These are phyloP conservation scores for Pyrenophora tritici-repentis DNA, from an alignment of 2,329 filamentous ascomycete species.

Conservation along the genomic window DNA sequence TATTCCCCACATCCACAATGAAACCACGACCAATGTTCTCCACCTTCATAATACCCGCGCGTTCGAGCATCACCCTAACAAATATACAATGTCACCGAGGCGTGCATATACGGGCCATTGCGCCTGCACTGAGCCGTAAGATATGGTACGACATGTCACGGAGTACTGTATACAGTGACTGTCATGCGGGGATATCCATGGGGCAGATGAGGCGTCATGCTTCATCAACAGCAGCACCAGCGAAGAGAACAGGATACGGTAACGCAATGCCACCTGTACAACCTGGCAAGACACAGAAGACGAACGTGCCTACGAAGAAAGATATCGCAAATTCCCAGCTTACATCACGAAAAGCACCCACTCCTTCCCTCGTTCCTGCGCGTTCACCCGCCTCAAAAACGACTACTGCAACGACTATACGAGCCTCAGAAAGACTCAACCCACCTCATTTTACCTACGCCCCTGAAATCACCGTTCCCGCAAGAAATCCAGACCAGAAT, in stretches of 20 bases:
- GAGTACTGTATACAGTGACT: neutral
- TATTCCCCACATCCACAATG: conserved; percentile 15
- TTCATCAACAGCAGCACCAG: conserved; percentile 10
- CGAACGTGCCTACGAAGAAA: conserved; percentile 6
- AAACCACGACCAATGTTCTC: conserved; percentile 27
- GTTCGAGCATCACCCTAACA: conserved; percentile 2
- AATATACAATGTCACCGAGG: conserved; percentile 17
- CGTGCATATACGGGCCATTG: conserved; percentile 7
- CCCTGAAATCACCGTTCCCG: conserved; percentile 68
- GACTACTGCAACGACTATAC: conserved; percentile 9
- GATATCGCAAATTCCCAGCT: neutral
- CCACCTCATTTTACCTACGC: conserved; percentile 75
- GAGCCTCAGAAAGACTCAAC: conserved; percentile 59
- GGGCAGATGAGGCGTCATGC: conserved; percentile 4
- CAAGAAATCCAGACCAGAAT: conserved; percentile 54
- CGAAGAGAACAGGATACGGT: conserved; percentile 10
- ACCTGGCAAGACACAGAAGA: conserved; percentile 13
- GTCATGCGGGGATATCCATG: neutral
- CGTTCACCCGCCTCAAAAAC: neutral
- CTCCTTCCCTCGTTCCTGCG: conserved; percentile 3
- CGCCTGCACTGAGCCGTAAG: conserved; percentile 13
- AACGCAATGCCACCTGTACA: conserved; percentile 5
- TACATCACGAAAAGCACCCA: neutral
- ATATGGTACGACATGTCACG: conserved; percentile 10
- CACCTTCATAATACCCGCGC: conserved; percentile 2